Conservation (phyloP, 805 yeast species). For the Scheffersomyces spartinae region DNA sequence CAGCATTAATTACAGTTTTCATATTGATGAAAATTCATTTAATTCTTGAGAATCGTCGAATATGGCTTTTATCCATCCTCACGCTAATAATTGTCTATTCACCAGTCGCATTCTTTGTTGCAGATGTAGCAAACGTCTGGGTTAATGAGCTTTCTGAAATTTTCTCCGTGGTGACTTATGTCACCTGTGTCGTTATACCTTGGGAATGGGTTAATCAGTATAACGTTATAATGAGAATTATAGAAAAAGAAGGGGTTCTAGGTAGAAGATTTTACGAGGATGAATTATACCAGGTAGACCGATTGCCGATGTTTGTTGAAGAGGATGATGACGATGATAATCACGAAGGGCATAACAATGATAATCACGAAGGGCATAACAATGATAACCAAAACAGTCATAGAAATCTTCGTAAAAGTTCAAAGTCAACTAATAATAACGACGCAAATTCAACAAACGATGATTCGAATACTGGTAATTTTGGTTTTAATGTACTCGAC, state of each 20-base stretch:
- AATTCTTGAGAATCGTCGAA: slow-evolving; percentile 34
- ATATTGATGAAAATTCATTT: slow-evolving; percentile 39
- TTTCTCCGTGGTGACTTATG: slow-evolving; percentile 61
- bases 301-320: slow-evolving; percentile 28
- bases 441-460: slow-evolving; percentile 6
- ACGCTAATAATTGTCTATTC: slow-evolving; percentile 45
- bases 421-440: slow-evolving; percentile 1
- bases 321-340: slow-evolving; percentile 3
- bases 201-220: slow-evolving; percentile 82
- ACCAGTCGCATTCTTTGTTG: slow-evolving; percentile 61
- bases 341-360: background rate
- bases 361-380: slow-evolving; percentile 1
- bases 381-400: background rate
- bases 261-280: slow-evolving; percentile 72
- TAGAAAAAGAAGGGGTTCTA: slow-evolving; percentile 59
- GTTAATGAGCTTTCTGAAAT: slow-evolving; percentile 63
- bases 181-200: slow-evolving; percentile 59
- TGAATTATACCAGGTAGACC: slow-evolving; percentile 34
- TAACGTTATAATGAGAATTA: slow-evolving; percentile 40
- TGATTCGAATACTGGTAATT: slow-evolving; percentile 1
- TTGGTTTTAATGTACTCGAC: slow-evolving; percentile 4
- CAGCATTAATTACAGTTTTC: slow-evolving; percentile 49
- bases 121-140: slow-evolving; percentile 69
- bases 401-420: background rate
- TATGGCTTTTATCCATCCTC: slow-evolving; percentile 45